phyloP scores from a whole-genome alignment of 768 basidiomycete genomes.

The Pulveroboletus ravenelii region DNA sequence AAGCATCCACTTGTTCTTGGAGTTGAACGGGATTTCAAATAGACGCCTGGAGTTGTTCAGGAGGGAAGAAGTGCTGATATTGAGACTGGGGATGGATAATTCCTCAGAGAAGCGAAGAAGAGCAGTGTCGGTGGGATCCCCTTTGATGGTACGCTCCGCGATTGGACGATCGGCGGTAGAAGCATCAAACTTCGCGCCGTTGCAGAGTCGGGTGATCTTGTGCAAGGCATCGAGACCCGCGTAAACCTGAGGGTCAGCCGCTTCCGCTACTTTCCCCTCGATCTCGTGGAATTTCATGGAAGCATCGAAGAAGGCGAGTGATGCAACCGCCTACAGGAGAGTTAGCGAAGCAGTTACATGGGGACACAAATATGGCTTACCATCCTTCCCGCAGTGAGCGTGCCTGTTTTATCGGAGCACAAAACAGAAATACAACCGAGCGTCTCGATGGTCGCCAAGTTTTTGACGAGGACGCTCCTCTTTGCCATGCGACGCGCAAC shows the following conservation, averaged over 20 bases:
- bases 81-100: slow-evolving; percentile 21
- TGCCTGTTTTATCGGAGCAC: slow-evolving; percentile 55
- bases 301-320: slow-evolving; percentile 34
- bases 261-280: slow-evolving; percentile 8
- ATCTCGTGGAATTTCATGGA: slow-evolving; percentile 21
- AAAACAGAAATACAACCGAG: slow-evolving; percentile 49
- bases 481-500: slow-evolving; percentile 45
- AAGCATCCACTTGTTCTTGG: slow-evolving; percentile 58
- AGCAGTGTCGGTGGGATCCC: slow-evolving; percentile 52
- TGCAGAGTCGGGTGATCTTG: slow-evolving; percentile 50
- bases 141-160: slow-evolving; percentile 35
- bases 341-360: not conserved
- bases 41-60: slow-evolving; percentile 21
- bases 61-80: slow-evolving; percentile 21
- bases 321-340: slow-evolving; percentile 34
- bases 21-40: slow-evolving; percentile 43
- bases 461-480: slow-evolving; percentile 46
- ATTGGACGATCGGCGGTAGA: slow-evolving; percentile 22
- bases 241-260: slow-evolving; percentile 9
- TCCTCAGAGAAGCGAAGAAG: slow-evolving; percentile 46
- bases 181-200: slow-evolving; percentile 48
- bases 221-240: slow-evolving; percentile 30
- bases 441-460: slow-evolving; percentile 50
- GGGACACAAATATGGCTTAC: slow-evolving; percentile 11
- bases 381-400: slow-evolving; percentile 48